Evolutionary conservation across 495 filamentous ascomycete species (phyloP).

Genomic region (Daldinia concentrica): DNA sequence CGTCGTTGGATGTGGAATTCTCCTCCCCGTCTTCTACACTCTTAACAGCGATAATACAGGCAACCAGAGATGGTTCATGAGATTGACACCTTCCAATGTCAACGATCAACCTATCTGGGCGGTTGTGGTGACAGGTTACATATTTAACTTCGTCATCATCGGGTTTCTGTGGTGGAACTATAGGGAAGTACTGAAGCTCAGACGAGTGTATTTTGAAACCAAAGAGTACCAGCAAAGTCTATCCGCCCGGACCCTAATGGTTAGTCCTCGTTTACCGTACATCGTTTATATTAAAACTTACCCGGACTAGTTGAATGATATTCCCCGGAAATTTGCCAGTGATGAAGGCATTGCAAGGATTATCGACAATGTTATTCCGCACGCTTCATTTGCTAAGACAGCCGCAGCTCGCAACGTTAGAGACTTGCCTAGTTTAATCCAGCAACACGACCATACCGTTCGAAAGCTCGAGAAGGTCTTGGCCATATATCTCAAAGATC

Average conservation of each 20-base stretch:
- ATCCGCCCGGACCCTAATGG: constrained; percentile 90
- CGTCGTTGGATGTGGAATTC: constrained; percentile 76
- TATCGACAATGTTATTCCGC: constrained; percentile 77
- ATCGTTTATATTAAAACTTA: constrained; percentile 25
- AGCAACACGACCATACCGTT: constrained; percentile 83
- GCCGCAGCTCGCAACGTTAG: constrained; percentile 92
- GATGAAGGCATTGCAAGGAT: constrained; percentile 89
- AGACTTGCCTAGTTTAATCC: constrained; percentile 82
- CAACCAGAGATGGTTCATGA: constrained; percentile 54
- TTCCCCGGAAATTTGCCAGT: constrained; percentile 74
- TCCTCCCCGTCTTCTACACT: constrained; percentile 84
- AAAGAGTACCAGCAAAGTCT: constrained; percentile 89
- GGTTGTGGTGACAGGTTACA: constrained; percentile 81
- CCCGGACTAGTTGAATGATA: constrained; percentile 74
- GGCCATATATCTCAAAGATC: constrained; percentile 89
- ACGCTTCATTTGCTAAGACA: constrained; percentile 77
- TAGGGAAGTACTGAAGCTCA: constrained; percentile 70
- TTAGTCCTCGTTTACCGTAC: constrained; percentile 45
- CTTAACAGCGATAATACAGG: constrained; percentile 68
- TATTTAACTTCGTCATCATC: constrained; percentile 77
- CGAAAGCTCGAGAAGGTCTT: constrained; percentile 81
- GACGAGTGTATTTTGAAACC: constrained; percentile 83
- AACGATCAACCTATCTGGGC: constrained; percentile 74
- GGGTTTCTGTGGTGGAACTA: constrained; percentile 94
- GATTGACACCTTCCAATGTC: constrained; percentile 65